Conservation (phyloP, 106 monocot species). For the Dendrobium nobile region DNA sequence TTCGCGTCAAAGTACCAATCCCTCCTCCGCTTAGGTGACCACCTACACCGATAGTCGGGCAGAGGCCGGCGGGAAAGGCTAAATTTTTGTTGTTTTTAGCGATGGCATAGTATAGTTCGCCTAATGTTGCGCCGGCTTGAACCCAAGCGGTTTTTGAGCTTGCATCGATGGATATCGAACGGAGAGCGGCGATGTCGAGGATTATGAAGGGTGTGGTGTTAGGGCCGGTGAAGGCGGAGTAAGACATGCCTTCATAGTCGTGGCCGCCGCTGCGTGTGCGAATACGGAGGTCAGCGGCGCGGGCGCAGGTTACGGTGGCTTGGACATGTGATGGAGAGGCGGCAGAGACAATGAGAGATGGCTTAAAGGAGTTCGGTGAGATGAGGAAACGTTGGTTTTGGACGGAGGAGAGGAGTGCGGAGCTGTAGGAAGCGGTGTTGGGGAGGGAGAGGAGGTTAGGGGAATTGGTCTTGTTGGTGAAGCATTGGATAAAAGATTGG, state of each 20-base stretch:
- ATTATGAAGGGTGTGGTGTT: background rate
- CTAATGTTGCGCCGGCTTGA: slow-evolving; percentile 43
- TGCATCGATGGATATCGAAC: slow-evolving; percentile 24
- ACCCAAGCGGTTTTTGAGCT: slow-evolving; percentile 31
- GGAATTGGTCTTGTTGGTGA: background rate
- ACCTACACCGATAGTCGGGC: slow-evolving; percentile 36
- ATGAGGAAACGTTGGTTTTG: slow-evolving; percentile 37
- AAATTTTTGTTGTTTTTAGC: slow-evolving; percentile 2
- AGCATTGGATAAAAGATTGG: background rate
- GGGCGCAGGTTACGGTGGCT: slow-evolving; percentile 27
- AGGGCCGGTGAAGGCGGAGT: background rate
- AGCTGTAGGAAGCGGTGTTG: slow-evolving; percentile 20
- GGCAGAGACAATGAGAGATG: slow-evolving; percentile 31
- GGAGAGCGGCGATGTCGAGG: slow-evolving; percentile 35
- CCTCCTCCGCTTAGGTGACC: slow-evolving; percentile 54
- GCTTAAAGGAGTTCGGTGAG: slow-evolving; percentile 15
- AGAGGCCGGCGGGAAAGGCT: slow-evolving; percentile 34
- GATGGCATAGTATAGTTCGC: slow-evolving; percentile 38
- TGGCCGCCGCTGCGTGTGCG: slow-evolving; percentile 62
- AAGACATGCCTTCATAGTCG: slow-evolving; percentile 63
- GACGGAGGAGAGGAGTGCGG: slow-evolving; percentile 25
- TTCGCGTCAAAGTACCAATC: slow-evolving; percentile 29
- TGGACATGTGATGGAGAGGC: slow-evolving; percentile 25
- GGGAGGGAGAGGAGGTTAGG: slow-evolving; percentile 17
- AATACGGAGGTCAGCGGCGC: slow-evolving; percentile 6